Evolutionary conservation across 345 rosid genomes (phyloP), one percentile per base, ranked within the genome.

Genomic region (Hevea brasiliensis): DNA sequence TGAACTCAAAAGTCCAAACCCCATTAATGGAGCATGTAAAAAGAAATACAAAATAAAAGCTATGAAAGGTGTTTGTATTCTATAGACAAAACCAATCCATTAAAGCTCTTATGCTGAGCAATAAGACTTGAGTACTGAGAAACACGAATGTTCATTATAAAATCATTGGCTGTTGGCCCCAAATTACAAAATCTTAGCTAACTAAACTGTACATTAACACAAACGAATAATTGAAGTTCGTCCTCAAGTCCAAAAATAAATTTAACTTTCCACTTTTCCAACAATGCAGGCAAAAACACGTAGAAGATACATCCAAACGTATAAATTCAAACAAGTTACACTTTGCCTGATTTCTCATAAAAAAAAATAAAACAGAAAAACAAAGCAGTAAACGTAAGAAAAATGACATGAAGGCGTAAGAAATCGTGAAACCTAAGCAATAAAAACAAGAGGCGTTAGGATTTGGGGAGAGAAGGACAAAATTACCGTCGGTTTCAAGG

Each of bases 401-500:
- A 18, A 50, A 4, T 17, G 21, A 50, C 1, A 17, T 15, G n/a
- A 50, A 32, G 37, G 37, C 37, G 37, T 4, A 1, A 32, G 37
- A 50, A 50, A 14, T 50, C 17, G 55, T 50, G 55, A 1, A 50
- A 50, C 55, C 55, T 50, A 50, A 50, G 18, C 55, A 32, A 50
- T 5, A 3, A 47, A 65, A 47, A 11, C 7, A 35, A 17, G 13
- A 20, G 41, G 21, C 13, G 17, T 37, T 18, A 20, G 15, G 35
- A 5, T 10, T 1, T 32, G 37, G n/a, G 13, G 13, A 32, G 37
- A n/a, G n/a, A n/a, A n/a, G n/a, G n/a, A n/a, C n/a, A 66, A 48
- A 59, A 54, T 26, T 79, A 92, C 99, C 99, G 70, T 95, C 99
- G 21, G 97, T 89, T 84, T 95, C 99, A 72, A 95, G 97, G 87